These are phyloP conservation scores for Medicago arabica DNA, from an alignment of 306 rosid species.

Conservation along the genomic window DNA sequence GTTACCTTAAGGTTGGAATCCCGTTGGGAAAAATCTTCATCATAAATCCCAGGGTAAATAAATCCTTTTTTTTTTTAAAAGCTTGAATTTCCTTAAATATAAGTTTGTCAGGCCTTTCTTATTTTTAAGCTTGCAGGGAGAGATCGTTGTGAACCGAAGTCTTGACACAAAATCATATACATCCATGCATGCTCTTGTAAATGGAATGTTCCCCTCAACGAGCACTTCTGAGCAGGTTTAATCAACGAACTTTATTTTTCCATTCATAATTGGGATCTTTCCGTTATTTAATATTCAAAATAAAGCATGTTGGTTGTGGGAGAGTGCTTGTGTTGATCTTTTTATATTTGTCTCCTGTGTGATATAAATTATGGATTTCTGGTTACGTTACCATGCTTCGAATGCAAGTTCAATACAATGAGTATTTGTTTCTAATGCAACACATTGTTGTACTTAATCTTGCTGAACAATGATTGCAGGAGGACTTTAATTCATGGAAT, in stretches of 20 bases:
- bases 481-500: constrained; percentile 95
- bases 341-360: constrained; percentile 15
- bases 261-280: neutral
- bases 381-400: constrained; percentile 17
- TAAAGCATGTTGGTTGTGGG: constrained; percentile 25
- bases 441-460: constrained; percentile 2
- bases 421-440: constrained; percentile 12
- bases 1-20: constrained; percentile 94
- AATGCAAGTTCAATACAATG: neutral
- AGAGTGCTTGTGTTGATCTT: constrained; percentile 13
- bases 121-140: constrained; percentile 71
- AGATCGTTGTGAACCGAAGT: constrained; percentile 77
- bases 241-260: constrained; percentile 26
- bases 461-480: constrained; percentile 57
- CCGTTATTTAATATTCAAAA: constrained; percentile 35
- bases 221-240: constrained; percentile 76
- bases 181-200: constrained; percentile 87
- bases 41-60: constrained; percentile 88
- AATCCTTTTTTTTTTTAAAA: constrained; percentile 33
- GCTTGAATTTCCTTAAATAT: constrained; percentile 24
- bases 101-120: constrained; percentile 41
- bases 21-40: constrained; percentile 93
- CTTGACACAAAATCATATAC: constrained; percentile 77
- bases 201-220: constrained; percentile 86
- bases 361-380: neutral